Evolutionary conservation across 768 basidiomycete genomes (phyloP).

Genomic region (Obba rivulosa): DNA sequence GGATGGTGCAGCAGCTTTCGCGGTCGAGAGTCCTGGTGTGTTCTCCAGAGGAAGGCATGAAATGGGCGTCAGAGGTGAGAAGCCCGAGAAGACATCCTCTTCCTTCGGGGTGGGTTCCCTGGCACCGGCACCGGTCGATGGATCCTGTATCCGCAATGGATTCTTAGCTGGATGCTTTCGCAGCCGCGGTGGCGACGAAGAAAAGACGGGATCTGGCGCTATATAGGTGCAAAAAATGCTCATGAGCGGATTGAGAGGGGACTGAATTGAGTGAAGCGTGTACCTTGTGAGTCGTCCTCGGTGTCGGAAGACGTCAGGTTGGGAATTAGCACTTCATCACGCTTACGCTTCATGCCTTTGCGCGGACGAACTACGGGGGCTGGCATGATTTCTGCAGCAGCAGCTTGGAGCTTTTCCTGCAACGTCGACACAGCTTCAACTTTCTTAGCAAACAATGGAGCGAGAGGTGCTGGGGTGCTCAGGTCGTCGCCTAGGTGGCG

Average conservation of each 20-base stretch:
- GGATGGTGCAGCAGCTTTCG: neutral
- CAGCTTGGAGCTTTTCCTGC: neutral
- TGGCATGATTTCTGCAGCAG: neutral
- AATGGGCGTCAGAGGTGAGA: no score
- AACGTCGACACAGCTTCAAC: neutral
- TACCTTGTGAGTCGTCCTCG: slow-evolving; percentile 16
- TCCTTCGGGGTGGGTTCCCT: no score
- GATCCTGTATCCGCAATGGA: no score
- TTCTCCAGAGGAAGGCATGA: no score
- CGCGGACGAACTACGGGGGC: neutral
- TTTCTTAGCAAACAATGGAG: neutral
- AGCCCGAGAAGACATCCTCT: no score
- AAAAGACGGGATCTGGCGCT: slow-evolving; percentile 1
- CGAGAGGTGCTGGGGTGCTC: no score
- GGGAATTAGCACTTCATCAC: neutral
- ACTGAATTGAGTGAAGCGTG: neutral
- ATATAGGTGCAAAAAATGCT: neutral
- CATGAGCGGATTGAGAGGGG: neutral
- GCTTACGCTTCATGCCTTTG: neutral
- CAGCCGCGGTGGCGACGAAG: neutral
- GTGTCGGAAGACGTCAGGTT: slow-evolving; percentile 11
- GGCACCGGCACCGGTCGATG: no score
- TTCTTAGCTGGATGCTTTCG: no score
- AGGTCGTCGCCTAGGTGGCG: no score
- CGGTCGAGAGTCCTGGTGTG: no score